Evolutionary conservation across 257 asterid species (phyloP), one percentile per base, ranked within the genome.

Genomic region (Apocynum venetum): DNA sequence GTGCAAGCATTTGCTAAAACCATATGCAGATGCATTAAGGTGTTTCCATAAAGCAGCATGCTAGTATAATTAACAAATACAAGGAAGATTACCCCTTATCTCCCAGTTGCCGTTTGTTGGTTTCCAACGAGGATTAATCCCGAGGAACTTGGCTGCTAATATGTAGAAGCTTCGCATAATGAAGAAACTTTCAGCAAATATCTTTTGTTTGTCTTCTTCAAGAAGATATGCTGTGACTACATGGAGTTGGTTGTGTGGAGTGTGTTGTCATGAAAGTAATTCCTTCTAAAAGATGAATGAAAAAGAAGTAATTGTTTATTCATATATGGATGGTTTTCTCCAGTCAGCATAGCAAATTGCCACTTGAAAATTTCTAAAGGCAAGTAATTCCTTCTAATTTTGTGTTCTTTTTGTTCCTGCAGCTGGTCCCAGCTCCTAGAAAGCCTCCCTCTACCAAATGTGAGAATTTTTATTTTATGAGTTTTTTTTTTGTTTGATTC

Each of bases 341-440:
- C 49, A 14, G 10, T 40, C 49, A 5, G 31, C 48, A 40, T 3
- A 17, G 15, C 8, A 19, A 25, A 13, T 66, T 36, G 17, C 71
- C 31, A 17, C 51, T 15, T 36, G 7, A 38, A 73, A 25, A 56
- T 73, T 12, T 41, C 44, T 70, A 41, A 46, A 74, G 69, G 43
- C 71, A 41, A 64, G 72, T 15, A 31, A 63, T 40, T 47, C 82
- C 60, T 77, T 76, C 85, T 88, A 72, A 84, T 83, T 77, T 70
- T 76, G 60, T 57, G 48, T 3, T 64, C 72, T 74, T 46, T 81
- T 80, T 76, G 43, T 80, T 80, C 80, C 69, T 82, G 87, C 97
- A 93, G 99, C 81, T 96, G 95, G 95, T 89, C 98, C 25, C 97
- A 90, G 79, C 99, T 89, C 83, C 81, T 95, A 90, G 99, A 96